Base-by-base conservation (phyloP, 2,329 filamentous ascomycete genomes). In the Xylaria hypoxylon region DNA sequence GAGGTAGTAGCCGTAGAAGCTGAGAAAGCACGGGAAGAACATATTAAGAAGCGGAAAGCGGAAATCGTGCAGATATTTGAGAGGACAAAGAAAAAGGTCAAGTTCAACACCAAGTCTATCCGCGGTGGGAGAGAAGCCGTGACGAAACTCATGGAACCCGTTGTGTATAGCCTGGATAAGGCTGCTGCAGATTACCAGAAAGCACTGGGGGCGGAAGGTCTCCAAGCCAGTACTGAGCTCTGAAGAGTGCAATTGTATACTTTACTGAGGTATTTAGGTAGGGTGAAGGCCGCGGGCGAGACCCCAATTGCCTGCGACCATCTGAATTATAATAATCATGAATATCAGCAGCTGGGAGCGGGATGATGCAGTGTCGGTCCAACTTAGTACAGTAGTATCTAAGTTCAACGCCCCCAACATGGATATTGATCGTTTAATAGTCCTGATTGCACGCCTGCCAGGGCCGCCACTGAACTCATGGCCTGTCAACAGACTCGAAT, bases 1-100 rank as follows among this genome's bases (percentile, higher is more conserved):
- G 87, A 91, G 64, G 89, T 90, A 17, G 92, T 97, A 1, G 92
- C 91, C 0, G 86, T 88, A 15, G 90, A 93, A 73, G 96, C 96
- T 0, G 94, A 97, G 75, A 83, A 83, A 61, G 91, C 92, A 68
- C 86, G 92, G 33, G 83, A 89, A 58, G 84, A 85, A n/a, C 84
- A 88, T 59, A 87, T 96, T 17, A 86, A 88, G 47, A 85, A 83
- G 58, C 82, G 89, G 67, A 93, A 90, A 79, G 85, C 87, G 70
- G 89, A 94, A 73, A 90, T 93, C 17, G 85, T 90, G 59, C 87
- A 90, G 62, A 83, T 92, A 64, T 91, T 89, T 72, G 85, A 92
- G 73, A 85, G 86, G 68, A 96, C 93, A 0, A 89, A 90, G 6
- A 92, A 90, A 80, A 92, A 90, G 79, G 83, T 90, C 28, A 87